Conservation (phyloP, 768 basidiomycete genomes). For the Mycena belliarum region DNA sequence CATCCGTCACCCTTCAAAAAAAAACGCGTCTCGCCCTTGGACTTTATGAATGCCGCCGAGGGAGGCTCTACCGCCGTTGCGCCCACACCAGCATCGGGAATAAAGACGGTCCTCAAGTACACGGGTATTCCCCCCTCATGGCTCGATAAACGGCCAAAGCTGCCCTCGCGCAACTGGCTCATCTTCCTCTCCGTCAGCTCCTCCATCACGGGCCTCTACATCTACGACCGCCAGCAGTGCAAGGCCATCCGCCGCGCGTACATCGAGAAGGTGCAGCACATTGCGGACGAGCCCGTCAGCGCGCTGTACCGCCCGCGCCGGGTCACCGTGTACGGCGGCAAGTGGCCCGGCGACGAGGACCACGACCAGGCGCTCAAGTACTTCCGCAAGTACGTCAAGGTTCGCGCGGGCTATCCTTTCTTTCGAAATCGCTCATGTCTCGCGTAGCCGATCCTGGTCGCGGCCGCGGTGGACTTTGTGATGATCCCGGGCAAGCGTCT, state of each 20-base stretch:
- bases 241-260: constrained; percentile 76
- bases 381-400: constrained; percentile 98
- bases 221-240: constrained; percentile 86
- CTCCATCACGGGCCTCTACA: constrained; percentile 68
- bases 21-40: too few relatives aligned
- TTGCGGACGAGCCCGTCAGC: constrained; percentile 69
- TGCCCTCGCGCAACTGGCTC: constrained; percentile 92
- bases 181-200: constrained; percentile 85
- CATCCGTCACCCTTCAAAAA: too few relatives aligned
- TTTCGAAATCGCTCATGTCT: too few relatives aligned
- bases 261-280: constrained; percentile 72
- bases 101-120: constrained; percentile 63
- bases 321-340: constrained; percentile 83
- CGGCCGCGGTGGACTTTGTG: constrained; percentile 92
- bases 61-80: background rate
- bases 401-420: constrained; percentile 36
- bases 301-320: constrained; percentile 71
- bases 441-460: constrained; percentile 89
- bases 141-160: constrained; percentile 79
- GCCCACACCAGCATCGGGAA: constrained; percentile 46
- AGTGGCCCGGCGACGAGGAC: constrained; percentile 96
- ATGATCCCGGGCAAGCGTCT: constrained; percentile 78
- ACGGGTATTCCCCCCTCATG: constrained; percentile 74
- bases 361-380: constrained; percentile 80
- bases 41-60: background rate